Conservation (phyloP, 768 basidiomycete species). For the Lentinula sp. region DNA sequence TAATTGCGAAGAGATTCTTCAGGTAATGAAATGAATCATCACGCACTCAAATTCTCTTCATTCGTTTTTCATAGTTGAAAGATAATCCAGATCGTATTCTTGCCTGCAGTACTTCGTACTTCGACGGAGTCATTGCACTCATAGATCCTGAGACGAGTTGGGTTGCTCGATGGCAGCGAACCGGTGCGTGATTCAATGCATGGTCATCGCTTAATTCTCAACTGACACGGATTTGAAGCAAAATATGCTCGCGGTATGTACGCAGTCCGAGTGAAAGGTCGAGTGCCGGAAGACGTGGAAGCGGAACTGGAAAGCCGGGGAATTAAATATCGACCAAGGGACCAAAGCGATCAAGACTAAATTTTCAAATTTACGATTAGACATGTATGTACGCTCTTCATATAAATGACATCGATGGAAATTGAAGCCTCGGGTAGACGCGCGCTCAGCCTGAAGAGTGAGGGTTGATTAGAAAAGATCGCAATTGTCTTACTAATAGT, state of each 20-base stretch:
- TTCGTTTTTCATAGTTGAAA: conserved; percentile 60
- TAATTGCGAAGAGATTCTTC: conserved; percentile 94
- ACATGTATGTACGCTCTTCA: not conserved
- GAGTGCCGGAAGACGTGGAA: conserved; percentile 81
- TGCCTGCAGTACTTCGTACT: conserved; percentile 86
- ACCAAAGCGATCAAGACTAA: conserved; percentile 22
- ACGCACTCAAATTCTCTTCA: not conserved
- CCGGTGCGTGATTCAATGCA: conserved; percentile 47
- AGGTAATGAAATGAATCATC: conserved; percentile 39
- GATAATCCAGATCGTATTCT: conserved; percentile 77
- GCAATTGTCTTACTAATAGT: not conserved
- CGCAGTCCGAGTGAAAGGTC: conserved; percentile 83
- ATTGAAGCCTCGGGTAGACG: too few species aligned
- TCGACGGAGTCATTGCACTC: conserved; percentile 87
- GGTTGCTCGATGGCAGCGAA: conserved; percentile 96
- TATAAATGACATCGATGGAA: too few species aligned
- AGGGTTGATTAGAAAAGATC: not conserved
- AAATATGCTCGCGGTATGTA: conserved; percentile 92
- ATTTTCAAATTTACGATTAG: not conserved
- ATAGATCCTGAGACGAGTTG: conserved; percentile 85
- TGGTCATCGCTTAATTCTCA: not conserved
- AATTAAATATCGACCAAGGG: conserved; percentile 81
- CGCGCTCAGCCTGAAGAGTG: too few species aligned
- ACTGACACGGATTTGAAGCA: conserved; percentile 37
- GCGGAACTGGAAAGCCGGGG: conserved; percentile 70